These are phyloP conservation scores for Miamiensis avidus DNA, from an alignment of 169 alveolate genomes.

Conservation along the genomic window DNA sequence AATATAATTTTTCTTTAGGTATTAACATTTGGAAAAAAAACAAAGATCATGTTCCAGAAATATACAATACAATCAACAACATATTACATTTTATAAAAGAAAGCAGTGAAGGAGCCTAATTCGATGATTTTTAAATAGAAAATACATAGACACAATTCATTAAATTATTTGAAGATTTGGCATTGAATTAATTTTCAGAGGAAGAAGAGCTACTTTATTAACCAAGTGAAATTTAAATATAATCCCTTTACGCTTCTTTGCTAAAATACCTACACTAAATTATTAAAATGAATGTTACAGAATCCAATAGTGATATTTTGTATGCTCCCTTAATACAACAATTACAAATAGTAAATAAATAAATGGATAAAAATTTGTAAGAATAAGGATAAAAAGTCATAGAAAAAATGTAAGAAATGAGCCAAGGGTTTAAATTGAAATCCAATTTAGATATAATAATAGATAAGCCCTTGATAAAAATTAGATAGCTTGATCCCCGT, in stretches of 20 bases:
- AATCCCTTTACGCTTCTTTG: background rate
- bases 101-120: background rate
- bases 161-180: too few species aligned
- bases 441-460: conserved; percentile 11
- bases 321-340: background rate
- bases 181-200: too few species aligned
- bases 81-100: conserved; percentile 3
- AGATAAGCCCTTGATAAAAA: conserved; percentile 21
- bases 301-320: conserved; percentile 15
- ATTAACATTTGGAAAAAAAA: conserved; percentile 17
- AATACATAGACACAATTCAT: background rate
- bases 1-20: background rate
- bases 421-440: background rate
- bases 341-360: background rate
- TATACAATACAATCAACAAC: conserved; percentile 2
- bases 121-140: background rate
- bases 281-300: conserved; percentile 10
- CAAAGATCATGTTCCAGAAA: conserved; percentile 20
- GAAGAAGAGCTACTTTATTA: background rate
- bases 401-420: conserved; percentile 22
- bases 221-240: background rate
- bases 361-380: background rate
- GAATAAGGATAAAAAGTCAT: background rate
- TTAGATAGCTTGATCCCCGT: conserved; percentile 18
- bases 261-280: background rate